Conservation (phyloP, 495 filamentous ascomycete genomes). For the Eremomyces bilateralis region DNA sequence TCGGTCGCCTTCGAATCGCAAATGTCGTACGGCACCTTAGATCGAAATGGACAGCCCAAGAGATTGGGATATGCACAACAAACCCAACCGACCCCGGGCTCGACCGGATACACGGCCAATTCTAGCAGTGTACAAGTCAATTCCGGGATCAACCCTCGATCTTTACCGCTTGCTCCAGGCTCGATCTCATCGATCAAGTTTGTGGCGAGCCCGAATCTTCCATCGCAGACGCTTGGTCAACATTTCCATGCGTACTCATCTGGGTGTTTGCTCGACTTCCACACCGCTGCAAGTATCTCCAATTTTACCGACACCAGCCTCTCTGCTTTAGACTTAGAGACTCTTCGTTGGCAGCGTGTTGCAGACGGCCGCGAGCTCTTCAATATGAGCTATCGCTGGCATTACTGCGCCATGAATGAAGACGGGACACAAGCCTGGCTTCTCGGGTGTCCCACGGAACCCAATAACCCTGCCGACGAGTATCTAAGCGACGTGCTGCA, state of each 20-base stretch:
- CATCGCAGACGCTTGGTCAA: slow-evolving; percentile 66
- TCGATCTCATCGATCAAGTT: slow-evolving; percentile 81
- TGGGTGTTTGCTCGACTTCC: slow-evolving; percentile 76
- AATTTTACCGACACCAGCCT: slow-evolving; percentile 68
- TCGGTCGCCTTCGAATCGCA: slow-evolving; percentile 62
- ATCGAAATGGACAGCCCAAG: slow-evolving; percentile 23
- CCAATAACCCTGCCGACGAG: slow-evolving; percentile 46
- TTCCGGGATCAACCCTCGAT: slow-evolving; percentile 26
- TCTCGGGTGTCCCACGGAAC: slow-evolving; percentile 70
- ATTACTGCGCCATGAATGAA: slow-evolving; percentile 87
- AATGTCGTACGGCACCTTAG: slow-evolving; percentile 41
- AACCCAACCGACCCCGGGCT: slow-evolving; percentile 6
- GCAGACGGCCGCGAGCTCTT: slow-evolving; percentile 89
- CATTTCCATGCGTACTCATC: slow-evolving; percentile 94
- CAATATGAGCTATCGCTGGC: slow-evolving; percentile 71
- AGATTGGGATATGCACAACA: slow-evolving; percentile 4
- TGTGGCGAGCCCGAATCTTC: slow-evolving; percentile 68
- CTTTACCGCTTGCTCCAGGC: slow-evolving; percentile 55
- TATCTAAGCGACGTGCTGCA: slow-evolving; percentile 84
- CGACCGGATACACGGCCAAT: slow-evolving; percentile 68
- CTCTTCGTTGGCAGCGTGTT: slow-evolving; percentile 77
- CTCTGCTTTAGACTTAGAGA: slow-evolving; percentile 64
- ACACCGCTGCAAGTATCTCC: slow-evolving; percentile 76
- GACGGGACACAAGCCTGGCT: slow-evolving; percentile 91
- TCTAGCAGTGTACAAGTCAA: slow-evolving; percentile 64